phyloP scores from a whole-genome alignment of 176 grass and related monocot species.

The Phyllostachys edulis region DNA sequence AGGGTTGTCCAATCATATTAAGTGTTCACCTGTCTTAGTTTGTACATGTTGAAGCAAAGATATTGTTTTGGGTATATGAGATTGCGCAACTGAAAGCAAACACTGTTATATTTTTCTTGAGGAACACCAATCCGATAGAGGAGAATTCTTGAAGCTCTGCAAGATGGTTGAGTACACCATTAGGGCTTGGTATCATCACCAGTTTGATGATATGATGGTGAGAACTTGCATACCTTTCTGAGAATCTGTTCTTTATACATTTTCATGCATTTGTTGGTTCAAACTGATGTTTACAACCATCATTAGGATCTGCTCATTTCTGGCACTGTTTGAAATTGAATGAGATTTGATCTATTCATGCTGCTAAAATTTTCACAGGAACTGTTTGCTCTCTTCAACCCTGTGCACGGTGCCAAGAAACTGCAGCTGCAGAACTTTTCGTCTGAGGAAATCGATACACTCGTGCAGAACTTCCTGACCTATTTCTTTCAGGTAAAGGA shows the following conservation, averaged over 20 bases:
- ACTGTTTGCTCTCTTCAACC: slow-evolving; percentile 87
- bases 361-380: slow-evolving; percentile 54
- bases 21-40: slow-evolving; percentile 11
- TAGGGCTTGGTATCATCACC: slow-evolving; percentile 91
- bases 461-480: slow-evolving; percentile 87
- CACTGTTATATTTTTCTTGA: slow-evolving; percentile 30
- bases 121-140: slow-evolving; percentile 67
- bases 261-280: not conserved
- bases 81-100: slow-evolving; percentile 21
- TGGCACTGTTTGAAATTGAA: slow-evolving; percentile 16
- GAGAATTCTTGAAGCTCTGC: slow-evolving; percentile 88
- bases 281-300: not conserved
- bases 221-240: not conserved
- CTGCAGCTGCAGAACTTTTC: slow-evolving; percentile 76
- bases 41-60: slow-evolving; percentile 18
- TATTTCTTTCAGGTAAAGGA: slow-evolving; percentile 76
- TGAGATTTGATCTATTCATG: slow-evolving; percentile 23
- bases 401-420: slow-evolving; percentile 71
- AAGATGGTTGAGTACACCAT: slow-evolving; percentile 91
- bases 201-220: slow-evolving; percentile 99
- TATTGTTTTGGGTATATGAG: not conserved
- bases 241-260: not conserved
- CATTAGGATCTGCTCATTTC: not conserved
- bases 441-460: slow-evolving; percentile 61
- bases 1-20: not conserved